A percentile compares a stretch with the other conserved stretches of the same genome.
These are phyloP conservation scores for Adiantum capillusveneris DNA, from an alignment of 75 land plant genomes.

Conservation along the genomic window DNA sequence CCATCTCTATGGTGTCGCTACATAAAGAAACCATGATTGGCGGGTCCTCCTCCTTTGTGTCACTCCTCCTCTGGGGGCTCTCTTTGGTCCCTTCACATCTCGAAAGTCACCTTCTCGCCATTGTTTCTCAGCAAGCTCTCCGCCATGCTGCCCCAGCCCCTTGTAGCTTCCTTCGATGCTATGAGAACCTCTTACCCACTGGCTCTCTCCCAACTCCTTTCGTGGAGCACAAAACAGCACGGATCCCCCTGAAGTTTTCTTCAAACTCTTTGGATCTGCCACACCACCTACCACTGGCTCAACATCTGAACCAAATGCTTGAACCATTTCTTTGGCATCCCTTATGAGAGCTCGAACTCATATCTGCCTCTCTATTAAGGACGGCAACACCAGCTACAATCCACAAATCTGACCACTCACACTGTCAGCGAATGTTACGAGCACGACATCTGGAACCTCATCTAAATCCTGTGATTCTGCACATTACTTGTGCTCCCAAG, in stretches of 20 bases:
- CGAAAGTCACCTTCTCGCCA: too few species aligned
- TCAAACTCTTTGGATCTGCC: conserved; percentile 37
- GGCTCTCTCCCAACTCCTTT: too few species aligned
- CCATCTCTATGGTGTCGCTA: too few species aligned
- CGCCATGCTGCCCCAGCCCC: too few species aligned
- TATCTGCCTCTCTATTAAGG: conserved; percentile 69
- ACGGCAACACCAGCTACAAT: conserved; percentile 70
- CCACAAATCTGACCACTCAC: conserved; percentile 61
- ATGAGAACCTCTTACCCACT: too few species aligned
- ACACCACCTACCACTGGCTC: conserved; percentile 82
- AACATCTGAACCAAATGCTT: conserved; percentile 90
- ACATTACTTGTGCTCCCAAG: conserved; percentile 26
- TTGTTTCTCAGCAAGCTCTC: too few species aligned
- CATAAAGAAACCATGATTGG: too few species aligned
- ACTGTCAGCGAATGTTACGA: conserved; percentile 93
- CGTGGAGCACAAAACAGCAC: conserved; percentile 65
- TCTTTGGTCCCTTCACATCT: too few species aligned
- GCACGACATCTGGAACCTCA: conserved; percentile 58
- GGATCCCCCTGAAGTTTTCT: conserved; percentile 69
- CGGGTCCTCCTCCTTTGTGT: too few species aligned
- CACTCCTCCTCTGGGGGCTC: too few species aligned
- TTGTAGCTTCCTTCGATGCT: too few species aligned
- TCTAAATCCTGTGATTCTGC: conserved; percentile 15
- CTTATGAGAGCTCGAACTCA: conserved; percentile 81
- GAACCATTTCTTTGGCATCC: conserved; percentile 62